phyloP scores from a whole-genome alignment of 2,329 filamentous ascomycete species.

The Colletotrichum sp. region DNA sequence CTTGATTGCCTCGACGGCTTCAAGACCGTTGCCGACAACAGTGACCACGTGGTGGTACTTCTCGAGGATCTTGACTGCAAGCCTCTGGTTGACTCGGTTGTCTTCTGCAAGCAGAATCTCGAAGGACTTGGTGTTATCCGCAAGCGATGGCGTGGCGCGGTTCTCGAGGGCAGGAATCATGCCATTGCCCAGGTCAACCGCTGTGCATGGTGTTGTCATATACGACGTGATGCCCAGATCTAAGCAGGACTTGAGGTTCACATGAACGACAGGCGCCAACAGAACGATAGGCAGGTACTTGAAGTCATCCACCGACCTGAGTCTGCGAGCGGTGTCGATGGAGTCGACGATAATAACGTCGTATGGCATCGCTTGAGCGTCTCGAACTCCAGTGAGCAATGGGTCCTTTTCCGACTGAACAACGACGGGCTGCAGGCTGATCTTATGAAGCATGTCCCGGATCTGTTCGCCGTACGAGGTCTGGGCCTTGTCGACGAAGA shows the following conservation, averaged over 20 bases:
- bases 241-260: conserved; percentile 90
- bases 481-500: conserved; percentile 92
- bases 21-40: conserved; percentile 92
- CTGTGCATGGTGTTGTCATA: conserved; percentile 95
- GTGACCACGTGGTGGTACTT: conserved; percentile 94
- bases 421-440: conserved; percentile 83
- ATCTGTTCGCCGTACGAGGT: conserved; percentile 81
- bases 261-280: conserved; percentile 85
- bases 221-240: conserved; percentile 98
- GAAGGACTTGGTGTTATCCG: conserved; percentile 94
- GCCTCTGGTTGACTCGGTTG: conserved; percentile 94
- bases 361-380: conserved; percentile 71
- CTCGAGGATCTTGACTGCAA: conserved; percentile 95
- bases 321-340: conserved; percentile 83
- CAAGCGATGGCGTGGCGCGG: conserved; percentile 85
- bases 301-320: conserved; percentile 91
- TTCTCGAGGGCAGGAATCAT: conserved; percentile 96
- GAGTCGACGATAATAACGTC: conserved; percentile 97
- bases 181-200: conserved; percentile 93
- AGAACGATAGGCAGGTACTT: conserved; percentile 98
- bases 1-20: conserved; percentile 92
- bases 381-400: conserved; percentile 57
- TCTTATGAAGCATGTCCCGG: conserved; percentile 74
- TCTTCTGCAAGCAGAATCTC: conserved; percentile 96
- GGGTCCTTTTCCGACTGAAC: conserved; percentile 79